Base-by-base conservation (phyloP, 495 filamentous ascomycete species). In the Penicillium cinerascens region DNA sequence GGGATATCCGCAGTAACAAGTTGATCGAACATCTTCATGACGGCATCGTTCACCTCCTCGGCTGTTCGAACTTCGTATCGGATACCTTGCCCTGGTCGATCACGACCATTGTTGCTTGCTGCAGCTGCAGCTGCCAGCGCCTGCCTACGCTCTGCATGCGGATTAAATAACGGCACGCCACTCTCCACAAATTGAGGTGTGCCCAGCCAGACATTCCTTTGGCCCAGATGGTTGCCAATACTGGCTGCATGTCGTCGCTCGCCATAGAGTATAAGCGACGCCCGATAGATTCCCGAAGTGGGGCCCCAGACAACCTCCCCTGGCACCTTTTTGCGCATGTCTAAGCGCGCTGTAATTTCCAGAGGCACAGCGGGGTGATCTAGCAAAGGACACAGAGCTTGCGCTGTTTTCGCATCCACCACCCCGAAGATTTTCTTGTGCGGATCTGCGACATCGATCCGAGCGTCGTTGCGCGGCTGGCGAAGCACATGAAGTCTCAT, bases 21-120 rank as follows among this genome's bases (percentile, higher is more conserved):
- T 13, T 81, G 83, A 67, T 96, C 89, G 58, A 98, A 96, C 72
- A 97, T 89, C 36, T 82, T 83, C 65, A 89, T 80, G 11, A 96
- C 87, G 22, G 96, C 91, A 58, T 82, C 81, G 4, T 85, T 85
- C 25, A 95, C 84, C 66, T 97, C 91, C 59, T 97, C 92, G 3
- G 82, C 81, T 2, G 87, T 90, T 13, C 89, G 80, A 36, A 72
- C 68, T 49, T 81, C 75, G 54, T 79, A 79, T 47, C 69, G 76
- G 37, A 73, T 52, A 8, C 2, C 26, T 17, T 26, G 11, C 4
- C 67, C 67, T 13, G 59, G 25, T 11, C 70, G 67, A 25, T 54
- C 56, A 29, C 66, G 59, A 1, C 2, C 22, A 8, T n/a, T 26
- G 22, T 57, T 63, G 27, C n/a, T 47, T 13, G 66, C 52, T 23